These are phyloP conservation scores for Coriolopsis trogii DNA, from an alignment of 1,284 basidiomycete species.

Conservation along the genomic window DNA sequence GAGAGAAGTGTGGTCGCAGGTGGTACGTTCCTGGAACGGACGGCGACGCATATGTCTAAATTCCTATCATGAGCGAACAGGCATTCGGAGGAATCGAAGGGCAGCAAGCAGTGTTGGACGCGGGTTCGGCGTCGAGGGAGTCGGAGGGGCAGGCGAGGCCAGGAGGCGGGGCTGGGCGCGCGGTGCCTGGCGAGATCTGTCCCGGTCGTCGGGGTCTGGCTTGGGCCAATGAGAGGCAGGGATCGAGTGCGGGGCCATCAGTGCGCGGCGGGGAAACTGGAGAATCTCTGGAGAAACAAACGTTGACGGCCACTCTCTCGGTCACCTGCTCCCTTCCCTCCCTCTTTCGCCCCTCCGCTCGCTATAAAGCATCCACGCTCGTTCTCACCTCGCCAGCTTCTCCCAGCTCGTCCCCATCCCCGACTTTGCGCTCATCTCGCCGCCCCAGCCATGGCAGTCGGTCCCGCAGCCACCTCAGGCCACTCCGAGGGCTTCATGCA, in stretches of 20 bases:
- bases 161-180: conserved; percentile 4
- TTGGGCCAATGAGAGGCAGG: conserved; percentile 23
- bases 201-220: conserved; percentile 13
- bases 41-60: no score
- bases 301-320: conserved; percentile 14
- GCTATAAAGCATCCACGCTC: conserved; percentile 34
- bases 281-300: conserved; percentile 35
- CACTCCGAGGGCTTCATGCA: conserved; percentile 46
- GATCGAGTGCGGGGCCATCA: conserved; percentile 33
- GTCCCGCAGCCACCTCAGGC: conserved; percentile 38
- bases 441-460: conserved; percentile 54
- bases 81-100: no score
- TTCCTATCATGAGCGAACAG: no score
- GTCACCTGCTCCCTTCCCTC: conserved; percentile 20
- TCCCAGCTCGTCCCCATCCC: conserved; percentile 28
- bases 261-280: conserved; percentile 30
- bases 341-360: conserved; percentile 8
- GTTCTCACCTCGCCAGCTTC: conserved; percentile 36
- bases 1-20: no score
- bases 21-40: no score
- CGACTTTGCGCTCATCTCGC: conserved; percentile 21
- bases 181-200: conserved; percentile 27
- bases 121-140: background rate
- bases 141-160: background rate
- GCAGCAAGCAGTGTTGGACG: no score